Evolutionary conservation across 331 rosid genomes (phyloP), one percentile per base, ranked within the genome.

Genomic region (Saraca asoca): DNA sequence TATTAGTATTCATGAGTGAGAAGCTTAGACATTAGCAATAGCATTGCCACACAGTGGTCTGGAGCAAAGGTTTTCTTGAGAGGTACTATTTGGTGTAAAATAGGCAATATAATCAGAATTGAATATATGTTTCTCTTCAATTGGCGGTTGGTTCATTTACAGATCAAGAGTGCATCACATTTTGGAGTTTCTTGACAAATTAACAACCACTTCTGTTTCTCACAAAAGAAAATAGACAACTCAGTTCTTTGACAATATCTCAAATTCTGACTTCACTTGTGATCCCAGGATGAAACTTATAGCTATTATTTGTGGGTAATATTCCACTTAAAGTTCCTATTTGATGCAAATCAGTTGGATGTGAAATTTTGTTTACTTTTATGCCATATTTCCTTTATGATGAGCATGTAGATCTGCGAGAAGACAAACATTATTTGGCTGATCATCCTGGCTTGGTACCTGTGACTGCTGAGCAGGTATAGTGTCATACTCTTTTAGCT

Each of bases 371-470:
- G 58, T 31, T 57, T 24, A 77, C 9, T 51, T 51, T 17, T 67
- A 49, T 63, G 60, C 62, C 68, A 58, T 66, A 34, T 24, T 61
- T 52, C 33, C 58, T 74, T 66, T 51, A 41, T 77, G 24, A 55
- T 78, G 70, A 48, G 51, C 42, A 8, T 71, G 48, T 73, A 93
- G 98, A 93, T 87, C 98, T 93, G 58, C 88, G 97, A 7, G 95
- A 93, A 73, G 95, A 93, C 80, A 93, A 83, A 70, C 87, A 79
- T 76, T 93, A 93, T 80, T 73, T 93, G 81, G 81, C 82, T 29
- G 95, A 90, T 80, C 98, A 90, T 80, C 98, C 95, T 8, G 97
- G 98, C 60, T 52, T 90, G 79, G 88, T 85, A 62, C 96, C 97
- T 0, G 95, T 93, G 77, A 87, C 95, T 31, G 55, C 97, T 67